Evolutionary conservation across 805 yeast genomes (phyloP).

Genomic region (Candida insectalens): DNA sequence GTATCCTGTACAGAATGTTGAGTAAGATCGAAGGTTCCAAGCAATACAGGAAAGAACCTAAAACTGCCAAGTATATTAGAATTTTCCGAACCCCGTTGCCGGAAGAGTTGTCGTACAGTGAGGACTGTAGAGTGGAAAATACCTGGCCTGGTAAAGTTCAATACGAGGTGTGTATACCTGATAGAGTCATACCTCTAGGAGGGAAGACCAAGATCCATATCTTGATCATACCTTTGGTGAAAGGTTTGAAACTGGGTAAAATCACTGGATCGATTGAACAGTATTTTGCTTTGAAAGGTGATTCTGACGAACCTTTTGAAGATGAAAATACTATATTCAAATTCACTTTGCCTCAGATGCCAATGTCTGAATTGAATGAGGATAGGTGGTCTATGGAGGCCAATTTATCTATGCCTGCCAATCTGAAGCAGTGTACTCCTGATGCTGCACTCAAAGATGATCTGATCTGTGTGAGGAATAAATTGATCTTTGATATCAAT

Average conservation of each 20-base stretch:
- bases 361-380: constrained; percentile 22
- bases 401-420: constrained; percentile 29
- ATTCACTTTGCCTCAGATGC: constrained; percentile 27
- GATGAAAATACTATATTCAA: constrained; percentile 23
- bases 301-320: constrained; percentile 14
- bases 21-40: constrained; percentile 11
- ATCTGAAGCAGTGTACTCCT: constrained; percentile 31
- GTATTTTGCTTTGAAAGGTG: constrained; percentile 14
- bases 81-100: constrained; percentile 35
- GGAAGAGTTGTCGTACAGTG: constrained; percentile 27
- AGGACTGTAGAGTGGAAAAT: constrained; percentile 36
- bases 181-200: constrained; percentile 38
- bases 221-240: constrained; percentile 35
- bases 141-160: constrained; percentile 46
- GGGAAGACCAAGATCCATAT: constrained; percentile 31
- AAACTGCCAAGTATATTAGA: constrained; percentile 28
- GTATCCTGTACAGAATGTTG: constrained; percentile 32
- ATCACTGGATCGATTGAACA: constrained; percentile 27
- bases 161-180: constrained; percentile 34
- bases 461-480: constrained; percentile 35
- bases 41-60: constrained; percentile 6
- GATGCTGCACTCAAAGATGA: constrained; percentile 31
- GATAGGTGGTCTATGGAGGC: constrained; percentile 41
- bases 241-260: constrained; percentile 31
- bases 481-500: constrained; percentile 33